Base-by-base conservation (phyloP, 1,284 basidiomycete genomes). In the Cutaneotrichosporon mucoides region DNA sequence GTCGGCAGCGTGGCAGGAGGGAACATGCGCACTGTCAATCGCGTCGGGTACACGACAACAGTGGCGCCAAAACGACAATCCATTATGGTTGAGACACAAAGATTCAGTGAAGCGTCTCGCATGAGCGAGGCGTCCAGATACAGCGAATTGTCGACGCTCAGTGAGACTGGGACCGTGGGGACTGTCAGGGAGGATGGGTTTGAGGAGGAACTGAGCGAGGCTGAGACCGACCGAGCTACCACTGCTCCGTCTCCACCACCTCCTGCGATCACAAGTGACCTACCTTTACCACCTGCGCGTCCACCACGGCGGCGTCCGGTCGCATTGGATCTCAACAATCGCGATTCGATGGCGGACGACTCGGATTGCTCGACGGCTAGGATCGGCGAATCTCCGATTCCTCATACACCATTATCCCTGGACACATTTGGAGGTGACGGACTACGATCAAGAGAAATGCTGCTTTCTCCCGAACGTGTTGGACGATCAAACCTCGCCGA, bases 351-450 rank as follows among this genome's bases (percentile, higher is more conserved):
- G 38, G 49, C 38, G 3, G 42, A 47, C 35, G 44, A 15, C 3
- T 40, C 37, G 16, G 45, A 48, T 12, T 46, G 35, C 38, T 55
- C 53, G 2, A 55, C 44, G 5, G 44, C 44, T 2, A 15, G 45
- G 13, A n/a, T 40, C 5, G 35, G 43, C 34, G 53, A 55, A n/a
- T 47, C 47, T 8, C 34, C 55, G 13, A 47, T 41, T 11, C 47
- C 47, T 2, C 47, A 50, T 7, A 50, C 55, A 5, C 55, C 59
- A 13, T 24, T 37, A 13, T 56, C 50, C 4, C 35, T 56, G 11
- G 50, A 52, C 33, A 56, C 59, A 9, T 60, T 56, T 34, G 59
- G 59, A 1, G 54, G 59, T n/a, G 54, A 53, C 12, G 59, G 54
- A 4, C 50, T 56, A 24, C 55, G 46, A 13, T 55, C 58, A 33